phyloP scores from a whole-genome alignment of 768 basidiomycete species.

The Phylloporus arenicola region DNA sequence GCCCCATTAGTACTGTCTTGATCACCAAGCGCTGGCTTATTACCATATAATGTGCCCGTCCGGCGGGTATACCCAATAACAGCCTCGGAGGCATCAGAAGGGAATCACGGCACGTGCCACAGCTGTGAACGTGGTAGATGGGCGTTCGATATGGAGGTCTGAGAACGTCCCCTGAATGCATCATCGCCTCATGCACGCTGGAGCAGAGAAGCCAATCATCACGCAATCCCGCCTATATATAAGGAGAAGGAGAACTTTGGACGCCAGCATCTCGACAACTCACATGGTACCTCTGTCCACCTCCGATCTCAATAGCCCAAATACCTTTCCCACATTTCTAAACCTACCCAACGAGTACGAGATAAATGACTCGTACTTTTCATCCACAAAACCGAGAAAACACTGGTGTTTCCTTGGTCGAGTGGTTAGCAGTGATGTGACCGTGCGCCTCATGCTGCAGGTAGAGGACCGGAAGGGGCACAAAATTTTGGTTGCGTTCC shows the following conservation, averaged over 20 bases:
- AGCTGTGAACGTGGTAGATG: neutral
- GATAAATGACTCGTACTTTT: slow-evolving; percentile 13
- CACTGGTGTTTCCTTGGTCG: slow-evolving; percentile 30
- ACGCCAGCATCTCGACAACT: slow-evolving; percentile 2
- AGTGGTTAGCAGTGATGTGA: slow-evolving; percentile 19
- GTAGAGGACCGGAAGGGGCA: slow-evolving; percentile 28
- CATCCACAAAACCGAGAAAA: slow-evolving; percentile 22
- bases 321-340: slow-evolving; percentile 22
- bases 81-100: neutral
- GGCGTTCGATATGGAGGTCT: neutral
- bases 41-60: neutral
- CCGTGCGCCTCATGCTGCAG: slow-evolving; percentile 26
- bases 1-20: neutral
- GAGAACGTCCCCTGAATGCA: neutral
- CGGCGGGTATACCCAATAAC: neutral
- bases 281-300: slow-evolving; percentile 17
- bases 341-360: slow-evolving; percentile 22
- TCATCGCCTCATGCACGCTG: neutral
- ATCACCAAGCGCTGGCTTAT: neutral
- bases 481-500: slow-evolving; percentile 24
- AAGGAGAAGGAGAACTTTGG: slow-evolving; percentile 5
- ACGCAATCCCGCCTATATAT: slow-evolving; percentile 10
- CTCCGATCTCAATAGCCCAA: slow-evolving; percentile 24
- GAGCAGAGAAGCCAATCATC: neutral
- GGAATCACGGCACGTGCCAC: slow-evolving; percentile 11